Base-by-base conservation (phyloP, 2,329 filamentous ascomycete species). In the Rhexocercosporidium sp. region DNA sequence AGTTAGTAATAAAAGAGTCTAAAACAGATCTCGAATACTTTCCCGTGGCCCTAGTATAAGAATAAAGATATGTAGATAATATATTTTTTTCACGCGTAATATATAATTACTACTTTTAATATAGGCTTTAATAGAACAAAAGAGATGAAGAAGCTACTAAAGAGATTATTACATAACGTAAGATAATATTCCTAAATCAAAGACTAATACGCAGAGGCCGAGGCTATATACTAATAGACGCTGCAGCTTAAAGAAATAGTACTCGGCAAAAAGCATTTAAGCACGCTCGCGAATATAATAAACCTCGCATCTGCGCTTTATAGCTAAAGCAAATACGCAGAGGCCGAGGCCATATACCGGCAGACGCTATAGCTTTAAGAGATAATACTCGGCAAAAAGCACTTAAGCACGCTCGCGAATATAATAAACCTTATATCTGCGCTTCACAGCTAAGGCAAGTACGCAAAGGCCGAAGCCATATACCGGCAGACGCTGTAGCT, bases 401-500 rank as follows among this genome's bases (percentile, higher is more conserved):
- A 71, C 57, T 62, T 66, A 29, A 1, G 34, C 5, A 70, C 66
- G 46, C 56, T 53, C 56, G 62, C 9, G 11, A 62, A 6, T 41
- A 62, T 64, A 34, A 20, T 4, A 3, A 46, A 56, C 12, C 54
- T 60, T 3, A 61, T 54, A 18, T 1, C 29, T 1, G 25, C 51
- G n/a, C 61, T 67, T 27, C 3, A 57, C 20, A 56, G 41, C 56
- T 69, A 20, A 31, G 57, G 54, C 46, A 60, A 60, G 61, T 69
- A 66, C 39, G 56, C 62, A 9, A 67, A 71, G 41, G 70, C 69
- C 4, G 68, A 75, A 53, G n/a, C 12, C 16, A 51, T 71, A 27
- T n/a, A 69, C 39, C 65, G 70, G 8, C 25, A 62, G 51, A 60
- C 57, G 44, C 64, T 71, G 7, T 22, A 62, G 53, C 25, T 67